Conservation (phyloP, 805 yeast genomes). For the Candida nonsorbophila region DNA sequence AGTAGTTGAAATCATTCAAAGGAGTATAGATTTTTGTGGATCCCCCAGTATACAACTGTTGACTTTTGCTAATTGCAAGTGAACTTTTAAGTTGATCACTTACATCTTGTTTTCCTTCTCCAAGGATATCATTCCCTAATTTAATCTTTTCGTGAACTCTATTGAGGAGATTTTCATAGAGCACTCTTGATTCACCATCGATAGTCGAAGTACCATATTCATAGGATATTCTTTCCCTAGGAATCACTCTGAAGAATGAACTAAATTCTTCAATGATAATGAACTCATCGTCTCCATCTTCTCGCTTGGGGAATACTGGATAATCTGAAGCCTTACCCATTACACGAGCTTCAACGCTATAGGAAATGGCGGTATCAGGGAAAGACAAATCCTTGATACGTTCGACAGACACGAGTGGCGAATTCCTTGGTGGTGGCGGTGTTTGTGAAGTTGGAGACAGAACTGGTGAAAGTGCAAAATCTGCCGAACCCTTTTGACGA, state of each 20-base stretch:
- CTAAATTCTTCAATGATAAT: slow-evolving; percentile 27
- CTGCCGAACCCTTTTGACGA: slow-evolving; percentile 11
- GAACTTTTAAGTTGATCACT: slow-evolving; percentile 11
- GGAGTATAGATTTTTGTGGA: no score
- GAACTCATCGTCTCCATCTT: slow-evolving; percentile 22
- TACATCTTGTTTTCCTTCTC: slow-evolving; percentile 2
- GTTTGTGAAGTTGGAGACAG: no score
- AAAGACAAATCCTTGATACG: slow-evolving; percentile 26
- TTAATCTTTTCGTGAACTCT: slow-evolving; percentile 22
- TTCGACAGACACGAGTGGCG: slow-evolving; percentile 4
- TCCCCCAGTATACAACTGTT: slow-evolving; percentile 17
- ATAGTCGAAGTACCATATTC: slow-evolving; percentile 20
- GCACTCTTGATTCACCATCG: slow-evolving; percentile 23
- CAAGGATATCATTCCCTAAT: slow-evolving; percentile 18
- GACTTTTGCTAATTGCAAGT: slow-evolving; percentile 13
- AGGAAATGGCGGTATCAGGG: slow-evolving; percentile 26
- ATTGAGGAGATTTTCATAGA: slow-evolving; percentile 21
- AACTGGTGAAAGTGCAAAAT: slow-evolving; percentile 1
- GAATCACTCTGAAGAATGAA: slow-evolving; percentile 22
- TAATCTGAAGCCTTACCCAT: slow-evolving; percentile 33
- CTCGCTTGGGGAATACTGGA: slow-evolving; percentile 7
- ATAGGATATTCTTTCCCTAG: slow-evolving; percentile 12
- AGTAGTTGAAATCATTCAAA: no score
- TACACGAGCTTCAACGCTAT: slow-evolving; percentile 31
- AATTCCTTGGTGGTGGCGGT: slow-evolving; percentile 6